Percentiles rank a stretch among this genome's conserved stretches.
These are phyloP conservation scores for Boletellus deceptivus DNA, from an alignment of 1,284 basidiomycete genomes.

Conservation along the genomic window DNA sequence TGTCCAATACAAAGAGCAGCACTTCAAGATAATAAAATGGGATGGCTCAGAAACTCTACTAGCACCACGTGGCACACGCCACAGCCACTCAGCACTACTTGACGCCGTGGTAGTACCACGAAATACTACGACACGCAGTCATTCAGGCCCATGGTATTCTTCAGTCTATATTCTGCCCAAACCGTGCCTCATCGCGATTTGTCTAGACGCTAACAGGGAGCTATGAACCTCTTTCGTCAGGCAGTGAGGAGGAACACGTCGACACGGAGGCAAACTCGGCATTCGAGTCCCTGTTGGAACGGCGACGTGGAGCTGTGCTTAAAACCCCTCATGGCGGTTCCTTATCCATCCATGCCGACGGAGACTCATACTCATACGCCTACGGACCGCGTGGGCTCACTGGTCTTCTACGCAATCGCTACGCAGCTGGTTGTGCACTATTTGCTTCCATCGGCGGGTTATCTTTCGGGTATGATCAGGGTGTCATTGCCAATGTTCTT, in stretches of 20 bases:
- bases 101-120: no score
- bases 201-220: conserved; percentile 8
- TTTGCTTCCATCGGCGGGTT: conserved; percentile 78
- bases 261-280: conserved; percentile 13
- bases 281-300: conserved; percentile 19
- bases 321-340: conserved; percentile 27
- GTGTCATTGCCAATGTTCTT: conserved; percentile 77
- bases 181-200: not conserved
- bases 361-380: conserved; percentile 56
- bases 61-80: no score
- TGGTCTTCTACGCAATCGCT: conserved; percentile 63
- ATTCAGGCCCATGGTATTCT: conserved; percentile 16
- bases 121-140: no score
- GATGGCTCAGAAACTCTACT: no score
- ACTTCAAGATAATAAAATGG: no score
- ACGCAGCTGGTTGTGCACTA: conserved; percentile 59
- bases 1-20: not conserved
- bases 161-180: not conserved
- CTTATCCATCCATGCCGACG: conserved; percentile 38
- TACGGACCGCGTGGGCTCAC: conserved; percentile 65
- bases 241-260: conserved; percentile 10
- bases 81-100: no score
- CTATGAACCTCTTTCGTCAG: conserved; percentile 21
- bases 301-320: conserved; percentile 18
- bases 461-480: conserved; percentile 78